A percentile compares a stretch with the other conserved stretches of the same genome.
phyloP scores from a whole-genome alignment of 306 rosid species.

The Prunus davidiana region DNA sequence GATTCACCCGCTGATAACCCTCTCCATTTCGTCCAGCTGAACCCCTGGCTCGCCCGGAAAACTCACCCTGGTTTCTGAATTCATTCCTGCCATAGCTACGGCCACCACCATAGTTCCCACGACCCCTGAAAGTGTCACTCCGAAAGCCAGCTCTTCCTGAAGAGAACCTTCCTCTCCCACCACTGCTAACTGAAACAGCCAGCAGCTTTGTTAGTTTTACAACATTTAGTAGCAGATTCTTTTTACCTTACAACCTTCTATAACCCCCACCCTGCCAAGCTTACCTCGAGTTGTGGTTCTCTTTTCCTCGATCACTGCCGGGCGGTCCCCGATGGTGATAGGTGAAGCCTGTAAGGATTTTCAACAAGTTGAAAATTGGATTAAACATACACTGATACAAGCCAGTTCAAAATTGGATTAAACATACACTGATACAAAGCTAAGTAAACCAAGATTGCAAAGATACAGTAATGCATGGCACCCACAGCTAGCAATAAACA shows the following conservation, averaged over 20 bases:
- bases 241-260: neutral
- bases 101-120: conserved; percentile 70
- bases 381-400: neutral
- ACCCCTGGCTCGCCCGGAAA: conserved; percentile 55
- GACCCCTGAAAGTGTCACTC: conserved; percentile 62
- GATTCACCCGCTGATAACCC: conserved; percentile 64
- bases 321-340: conserved; percentile 64
- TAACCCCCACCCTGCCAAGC: neutral
- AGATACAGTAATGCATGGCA: neutral
- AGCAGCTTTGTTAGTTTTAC: conserved; percentile 19
- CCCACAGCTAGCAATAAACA: neutral
- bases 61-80: conserved; percentile 87
- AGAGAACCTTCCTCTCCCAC: conserved; percentile 88
- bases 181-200: conserved; percentile 50
- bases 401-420: conserved; percentile 5
- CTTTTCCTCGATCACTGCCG: conserved; percentile 84
- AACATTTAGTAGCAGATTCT: neutral
- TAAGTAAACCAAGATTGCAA: neutral
- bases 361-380: conserved; percentile 14
- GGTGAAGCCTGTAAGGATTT: conserved; percentile 69
- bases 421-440: neutral
- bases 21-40: conserved; percentile 51
- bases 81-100: conserved; percentile 80
- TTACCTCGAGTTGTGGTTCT: conserved; percentile 93
- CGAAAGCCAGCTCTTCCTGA: conserved; percentile 80